These are phyloP conservation scores for Taphrina communis DNA, from an alignment of 1,139 yeast genomes.

Conservation along the genomic window DNA sequence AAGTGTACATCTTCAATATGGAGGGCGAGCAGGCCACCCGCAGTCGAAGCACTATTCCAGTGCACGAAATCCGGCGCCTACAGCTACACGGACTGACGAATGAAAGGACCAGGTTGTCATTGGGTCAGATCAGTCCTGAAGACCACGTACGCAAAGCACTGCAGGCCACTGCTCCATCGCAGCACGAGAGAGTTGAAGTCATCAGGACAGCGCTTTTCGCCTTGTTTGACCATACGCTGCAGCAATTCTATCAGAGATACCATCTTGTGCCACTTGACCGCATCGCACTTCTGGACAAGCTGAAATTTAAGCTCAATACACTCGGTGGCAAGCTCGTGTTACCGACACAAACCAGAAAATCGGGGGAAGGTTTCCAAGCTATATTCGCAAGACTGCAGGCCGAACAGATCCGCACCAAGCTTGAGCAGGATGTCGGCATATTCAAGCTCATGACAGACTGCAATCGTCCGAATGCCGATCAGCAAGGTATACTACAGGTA, in stretches of 20 bases:
- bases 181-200: background rate
- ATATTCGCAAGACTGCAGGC: slow-evolving; percentile 7
- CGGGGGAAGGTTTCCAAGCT: background rate
- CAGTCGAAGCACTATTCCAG: background rate
- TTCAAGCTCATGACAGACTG: background rate
- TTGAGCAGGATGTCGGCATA: background rate
- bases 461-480: background rate
- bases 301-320: slow-evolving; percentile 3
- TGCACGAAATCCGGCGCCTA: background rate
- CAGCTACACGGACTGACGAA: slow-evolving; percentile 12
- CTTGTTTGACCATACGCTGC: slow-evolving; percentile 8
- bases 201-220: background rate
- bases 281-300: background rate
- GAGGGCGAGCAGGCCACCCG: background rate
- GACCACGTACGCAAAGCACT: background rate
- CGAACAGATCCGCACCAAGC: background rate
- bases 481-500: background rate
- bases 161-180: background rate
- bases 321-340: slow-evolving; percentile 6
- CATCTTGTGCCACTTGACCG: slow-evolving; percentile 10
- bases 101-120: slow-evolving; percentile 2
- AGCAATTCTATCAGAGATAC: slow-evolving; percentile 5
- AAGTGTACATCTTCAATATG: slow-evolving; percentile 4
- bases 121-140: slow-evolving; percentile 16
- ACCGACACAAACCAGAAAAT: background rate